Percentiles rank a stretch among this genome's conserved stretches.
Evolutionary conservation across 805 yeast species (phyloP).

Genomic region (Zygosaccharomyces bisporus): DNA sequence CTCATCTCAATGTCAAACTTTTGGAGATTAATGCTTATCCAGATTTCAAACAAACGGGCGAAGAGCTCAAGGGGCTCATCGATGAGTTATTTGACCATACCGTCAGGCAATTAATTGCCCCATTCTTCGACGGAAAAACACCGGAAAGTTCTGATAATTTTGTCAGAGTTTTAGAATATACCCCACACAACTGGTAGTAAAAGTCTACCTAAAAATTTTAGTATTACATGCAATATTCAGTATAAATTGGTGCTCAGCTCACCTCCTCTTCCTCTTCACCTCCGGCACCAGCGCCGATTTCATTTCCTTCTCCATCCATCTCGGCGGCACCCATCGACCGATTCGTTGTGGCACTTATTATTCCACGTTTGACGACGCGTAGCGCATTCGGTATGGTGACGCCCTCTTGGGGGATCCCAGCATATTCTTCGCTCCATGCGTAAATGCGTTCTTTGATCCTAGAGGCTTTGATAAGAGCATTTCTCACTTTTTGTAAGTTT

Average conservation of each 20-base stretch:
- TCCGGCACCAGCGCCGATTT: not conserved
- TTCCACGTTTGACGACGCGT: slow-evolving; percentile 36
- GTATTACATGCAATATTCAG: slow-evolving; percentile 1
- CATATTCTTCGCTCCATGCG: slow-evolving; percentile 84
- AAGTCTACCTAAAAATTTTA: not conserved
- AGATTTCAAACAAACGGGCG: slow-evolving; percentile 95
- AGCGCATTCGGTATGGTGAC: slow-evolving; percentile 38
- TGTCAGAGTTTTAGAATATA: slow-evolving; percentile 40
- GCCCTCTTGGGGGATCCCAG: slow-evolving; percentile 54
- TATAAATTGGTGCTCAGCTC: not conserved
- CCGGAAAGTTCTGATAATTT: slow-evolving; percentile 25
- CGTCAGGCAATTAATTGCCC: slow-evolving; percentile 46
- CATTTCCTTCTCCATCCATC: slow-evolving; percentile 31
- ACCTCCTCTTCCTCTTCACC: slow-evolving; percentile 17
- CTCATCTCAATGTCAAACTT: slow-evolving; percentile 50
- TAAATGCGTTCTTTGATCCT: slow-evolving; percentile 64
- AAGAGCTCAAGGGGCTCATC: slow-evolving; percentile 60
- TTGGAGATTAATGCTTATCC: slow-evolving; percentile 93
- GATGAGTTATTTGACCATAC: slow-evolving; percentile 61
- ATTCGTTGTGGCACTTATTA: slow-evolving; percentile 37
- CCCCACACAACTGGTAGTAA: slow-evolving; percentile 38
- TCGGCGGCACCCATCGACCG: slow-evolving; percentile 24
- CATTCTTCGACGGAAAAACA: slow-evolving; percentile 38
- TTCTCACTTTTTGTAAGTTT: slow-evolving; percentile 67
- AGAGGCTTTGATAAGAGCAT: slow-evolving; percentile 74